A percentile compares a stretch with the other conserved stretches of the same genome.
Conservation (phyloP, 345 rosid genomes). For the Salix udensis region DNA sequence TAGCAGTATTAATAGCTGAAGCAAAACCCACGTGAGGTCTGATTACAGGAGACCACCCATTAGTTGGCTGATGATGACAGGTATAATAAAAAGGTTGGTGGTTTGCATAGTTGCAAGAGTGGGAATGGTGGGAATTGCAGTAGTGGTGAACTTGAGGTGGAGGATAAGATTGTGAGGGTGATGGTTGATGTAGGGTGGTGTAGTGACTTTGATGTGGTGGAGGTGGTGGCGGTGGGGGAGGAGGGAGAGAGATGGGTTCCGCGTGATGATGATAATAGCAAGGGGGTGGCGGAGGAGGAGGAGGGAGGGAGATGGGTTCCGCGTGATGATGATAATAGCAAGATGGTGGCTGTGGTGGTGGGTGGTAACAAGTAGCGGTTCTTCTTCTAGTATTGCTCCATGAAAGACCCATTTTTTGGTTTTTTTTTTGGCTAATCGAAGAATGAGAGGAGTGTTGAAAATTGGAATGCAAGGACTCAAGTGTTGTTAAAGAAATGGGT, state of each 20-base stretch:
- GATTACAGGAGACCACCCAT: conserved; percentile 41
- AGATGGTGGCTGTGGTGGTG: conserved; percentile 36
- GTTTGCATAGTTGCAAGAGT: conserved; percentile 29
- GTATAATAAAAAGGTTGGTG: conserved; percentile 50
- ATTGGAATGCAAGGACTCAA: background rate
- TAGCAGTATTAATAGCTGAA: background rate
- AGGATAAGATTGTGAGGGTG: conserved; percentile 23
- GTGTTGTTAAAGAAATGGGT: background rate
- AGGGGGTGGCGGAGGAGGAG: conserved; percentile 17
- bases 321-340: conserved; percentile 19
- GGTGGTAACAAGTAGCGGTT: conserved; percentile 24
- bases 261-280: conserved; percentile 18
- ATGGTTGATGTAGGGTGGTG: conserved; percentile 23
- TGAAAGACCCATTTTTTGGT: conserved; percentile 59
- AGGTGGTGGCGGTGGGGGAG: conserved; percentile 22
- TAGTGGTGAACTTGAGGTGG: conserved; percentile 38
- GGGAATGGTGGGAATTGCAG: conserved; percentile 34
- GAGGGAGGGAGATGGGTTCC: conserved; percentile 29
- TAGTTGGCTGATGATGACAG: conserved; percentile 29
- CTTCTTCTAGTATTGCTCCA: conserved; percentile 64
- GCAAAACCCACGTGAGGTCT: conserved; percentile 37
- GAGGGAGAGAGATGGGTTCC: conserved; percentile 28
- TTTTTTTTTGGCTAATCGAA: no score
- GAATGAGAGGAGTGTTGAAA: background rate
- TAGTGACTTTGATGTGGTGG: conserved; percentile 28